Conservation (phyloP, 768 basidiomycete species). For the Mycena maculata region DNA sequence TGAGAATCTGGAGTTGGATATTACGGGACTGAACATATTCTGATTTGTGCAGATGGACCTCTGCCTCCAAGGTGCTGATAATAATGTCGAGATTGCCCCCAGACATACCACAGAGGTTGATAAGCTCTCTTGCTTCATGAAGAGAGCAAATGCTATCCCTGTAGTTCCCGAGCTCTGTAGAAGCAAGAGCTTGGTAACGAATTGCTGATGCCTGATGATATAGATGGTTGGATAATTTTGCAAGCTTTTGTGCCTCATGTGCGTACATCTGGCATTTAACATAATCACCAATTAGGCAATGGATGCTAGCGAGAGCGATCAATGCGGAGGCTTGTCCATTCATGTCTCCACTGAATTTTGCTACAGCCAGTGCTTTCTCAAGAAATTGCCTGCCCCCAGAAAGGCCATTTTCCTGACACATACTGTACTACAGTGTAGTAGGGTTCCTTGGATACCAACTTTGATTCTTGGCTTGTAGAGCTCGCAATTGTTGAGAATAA, state of each 20-base stretch:
- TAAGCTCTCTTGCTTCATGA: too few relatives aligned
- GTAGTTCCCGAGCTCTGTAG: background rate
- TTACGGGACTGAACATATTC: conserved; percentile 1
- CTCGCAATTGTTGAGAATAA: too few relatives aligned
- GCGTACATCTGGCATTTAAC: background rate
- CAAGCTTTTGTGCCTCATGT: too few relatives aligned
- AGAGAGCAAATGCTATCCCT: too few relatives aligned
- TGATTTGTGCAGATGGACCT: background rate
- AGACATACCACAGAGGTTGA: too few relatives aligned
- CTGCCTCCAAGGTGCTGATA: background rate
- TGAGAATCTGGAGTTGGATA: background rate
- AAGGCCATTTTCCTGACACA: background rate
- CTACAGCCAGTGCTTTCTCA: background rate
- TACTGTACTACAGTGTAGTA: too few relatives aligned
- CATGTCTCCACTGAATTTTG: background rate
- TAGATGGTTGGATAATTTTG: background rate
- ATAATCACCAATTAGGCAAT: background rate
- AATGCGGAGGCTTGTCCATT: too few relatives aligned
- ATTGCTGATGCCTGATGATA: background rate
- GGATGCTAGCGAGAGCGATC: background rate
- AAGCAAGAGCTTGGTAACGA: background rate
- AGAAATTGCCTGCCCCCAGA: background rate
- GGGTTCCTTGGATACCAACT: too few relatives aligned
- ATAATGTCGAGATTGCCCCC: too few relatives aligned
- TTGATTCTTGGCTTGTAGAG: too few relatives aligned